phyloP scores from a whole-genome alignment of 23 red algal species.

The Gracilaria gracilis region DNA sequence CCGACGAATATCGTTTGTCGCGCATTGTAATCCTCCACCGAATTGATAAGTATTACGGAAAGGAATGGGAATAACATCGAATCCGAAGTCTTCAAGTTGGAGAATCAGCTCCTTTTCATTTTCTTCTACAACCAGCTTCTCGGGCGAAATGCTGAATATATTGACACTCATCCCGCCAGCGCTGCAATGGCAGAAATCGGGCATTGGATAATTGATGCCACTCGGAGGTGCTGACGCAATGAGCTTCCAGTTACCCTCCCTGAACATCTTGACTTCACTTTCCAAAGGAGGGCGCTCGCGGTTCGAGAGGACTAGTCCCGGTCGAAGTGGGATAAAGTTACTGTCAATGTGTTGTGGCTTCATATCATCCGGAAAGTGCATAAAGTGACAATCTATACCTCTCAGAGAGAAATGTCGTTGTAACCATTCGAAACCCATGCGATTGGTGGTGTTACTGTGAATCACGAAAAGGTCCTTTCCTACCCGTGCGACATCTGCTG shows the following conservation, averaged over 20 bases:
- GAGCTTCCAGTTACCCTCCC: slow-evolving; percentile 57
- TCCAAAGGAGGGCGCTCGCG: slow-evolving; percentile 43
- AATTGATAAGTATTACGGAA: slow-evolving; percentile 46
- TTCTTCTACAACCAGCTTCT: slow-evolving; percentile 52
- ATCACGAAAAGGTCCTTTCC: slow-evolving; percentile 43
- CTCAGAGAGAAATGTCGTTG: slow-evolving; percentile 23
- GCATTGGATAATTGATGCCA: slow-evolving; percentile 22
- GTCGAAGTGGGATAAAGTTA: slow-evolving; percentile 40
- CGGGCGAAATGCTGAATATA: slow-evolving; percentile 23
- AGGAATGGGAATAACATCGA: slow-evolving; percentile 22
- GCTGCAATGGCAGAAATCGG: slow-evolving; percentile 53
- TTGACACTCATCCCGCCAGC: slow-evolving; percentile 24
- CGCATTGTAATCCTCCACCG: slow-evolving; percentile 42
- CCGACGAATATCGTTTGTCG: slow-evolving; percentile 52
- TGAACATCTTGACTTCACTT: slow-evolving; percentile 28
- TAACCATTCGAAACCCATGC: slow-evolving; percentile 41
- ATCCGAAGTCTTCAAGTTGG: slow-evolving; percentile 39
- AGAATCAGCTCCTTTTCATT: slow-evolving; percentile 36
- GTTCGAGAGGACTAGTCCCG: slow-evolving; percentile 40
- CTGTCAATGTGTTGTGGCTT: slow-evolving; percentile 55
- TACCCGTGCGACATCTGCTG: slow-evolving; percentile 28
- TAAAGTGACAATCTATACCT: slow-evolving; percentile 28
- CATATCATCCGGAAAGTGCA: slow-evolving; percentile 48
- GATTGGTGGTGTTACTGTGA: slow-evolving; percentile 52
- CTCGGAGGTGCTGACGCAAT: slow-evolving; percentile 36